Evolutionary conservation across 106 monocot species (phyloP).

Genomic region (Acorus gramineus): DNA sequence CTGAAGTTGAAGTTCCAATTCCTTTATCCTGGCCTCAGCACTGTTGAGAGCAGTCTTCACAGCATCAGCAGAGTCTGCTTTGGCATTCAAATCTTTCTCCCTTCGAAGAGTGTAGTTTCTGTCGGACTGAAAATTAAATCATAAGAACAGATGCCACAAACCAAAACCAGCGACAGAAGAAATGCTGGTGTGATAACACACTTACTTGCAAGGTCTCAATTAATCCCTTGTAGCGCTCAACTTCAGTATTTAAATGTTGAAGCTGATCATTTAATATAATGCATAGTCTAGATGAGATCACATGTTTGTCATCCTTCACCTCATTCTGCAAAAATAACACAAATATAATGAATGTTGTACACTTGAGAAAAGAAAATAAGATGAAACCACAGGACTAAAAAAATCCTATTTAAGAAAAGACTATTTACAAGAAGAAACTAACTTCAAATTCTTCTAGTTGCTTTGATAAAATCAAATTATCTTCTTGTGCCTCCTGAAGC

Average conservation of each 20-base stretch:
- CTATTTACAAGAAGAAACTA: slow-evolving; percentile 5
- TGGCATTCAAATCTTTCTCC: slow-evolving; percentile 62
- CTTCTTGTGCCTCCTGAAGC: slow-evolving; percentile 79
- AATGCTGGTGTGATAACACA: not conserved
- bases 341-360: not conserved
- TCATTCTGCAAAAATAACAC: slow-evolving; percentile 34
- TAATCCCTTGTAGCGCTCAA: slow-evolving; percentile 56
- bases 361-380: not conserved
- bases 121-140: slow-evolving; percentile 38
- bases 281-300: slow-evolving; percentile 62
- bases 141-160: slow-evolving; percentile 1
- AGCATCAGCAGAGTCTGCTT: slow-evolving; percentile 61
- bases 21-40: slow-evolving; percentile 48
- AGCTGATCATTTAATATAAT: slow-evolving; percentile 52
- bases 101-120: slow-evolving; percentile 42
- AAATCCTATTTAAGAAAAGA: slow-evolving; percentile 1
- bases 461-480: slow-evolving; percentile 56
- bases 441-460: slow-evolving; percentile 80
- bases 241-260: slow-evolving; percentile 55
- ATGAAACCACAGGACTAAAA: not conserved
- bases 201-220: slow-evolving; percentile 72
- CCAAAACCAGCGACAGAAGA: not conserved
- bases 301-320: slow-evolving; percentile 77
- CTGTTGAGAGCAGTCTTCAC: slow-evolving; percentile 33
- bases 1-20: slow-evolving; percentile 64